Percentiles rank a stretch among this genome's conserved stretches.
phyloP scores from a whole-genome alignment of 441 rosid species.

The Erysimum pusillum region DNA sequence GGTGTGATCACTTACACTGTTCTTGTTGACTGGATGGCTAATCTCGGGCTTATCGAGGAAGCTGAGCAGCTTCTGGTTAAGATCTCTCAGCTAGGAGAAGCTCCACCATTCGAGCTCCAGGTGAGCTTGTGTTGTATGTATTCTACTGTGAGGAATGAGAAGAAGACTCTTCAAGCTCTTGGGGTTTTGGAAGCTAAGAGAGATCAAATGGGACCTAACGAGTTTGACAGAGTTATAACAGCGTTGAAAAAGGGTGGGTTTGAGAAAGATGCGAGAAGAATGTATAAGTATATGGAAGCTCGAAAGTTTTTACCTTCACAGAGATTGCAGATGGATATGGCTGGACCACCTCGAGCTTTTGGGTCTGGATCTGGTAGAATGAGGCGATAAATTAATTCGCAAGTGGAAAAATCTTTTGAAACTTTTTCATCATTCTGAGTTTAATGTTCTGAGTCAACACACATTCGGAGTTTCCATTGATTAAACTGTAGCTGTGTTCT shows the following conservation, averaged over 20 bases:
- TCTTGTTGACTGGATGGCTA: constrained; percentile 82
- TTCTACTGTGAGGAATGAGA: constrained; percentile 65
- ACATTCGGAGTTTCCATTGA: constrained; percentile 17
- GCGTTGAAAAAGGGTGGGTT: constrained; percentile 75
- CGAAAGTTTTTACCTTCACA: constrained; percentile 60
- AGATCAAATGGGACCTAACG: constrained; percentile 63
- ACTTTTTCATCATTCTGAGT: constrained; percentile 19
- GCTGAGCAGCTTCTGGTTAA: constrained; percentile 75
- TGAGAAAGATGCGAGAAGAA: constrained; percentile 66
- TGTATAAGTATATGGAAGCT: constrained; percentile 63
- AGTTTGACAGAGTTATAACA: constrained; percentile 65
- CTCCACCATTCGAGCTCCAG: constrained; percentile 69
- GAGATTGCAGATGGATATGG: constrained; percentile 45
- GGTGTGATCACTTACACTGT: constrained; percentile 74
- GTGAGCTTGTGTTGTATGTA: constrained; percentile 87
- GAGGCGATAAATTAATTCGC: constrained; percentile 19
- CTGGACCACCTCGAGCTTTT: constrained; percentile 30
- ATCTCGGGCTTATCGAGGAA: constrained; percentile 76
- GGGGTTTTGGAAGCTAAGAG: constrained; percentile 76
- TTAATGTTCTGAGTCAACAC: constrained; percentile 16
- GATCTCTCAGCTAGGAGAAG: constrained; percentile 79
- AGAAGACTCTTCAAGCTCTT: constrained; percentile 82
- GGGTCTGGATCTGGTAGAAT: constrained; percentile 26
- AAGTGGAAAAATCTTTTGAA: background rate
- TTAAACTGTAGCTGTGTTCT: constrained; percentile 36